phyloP scores from a whole-genome alignment of 805 yeast species.

The Kazachstania taianensis region DNA sequence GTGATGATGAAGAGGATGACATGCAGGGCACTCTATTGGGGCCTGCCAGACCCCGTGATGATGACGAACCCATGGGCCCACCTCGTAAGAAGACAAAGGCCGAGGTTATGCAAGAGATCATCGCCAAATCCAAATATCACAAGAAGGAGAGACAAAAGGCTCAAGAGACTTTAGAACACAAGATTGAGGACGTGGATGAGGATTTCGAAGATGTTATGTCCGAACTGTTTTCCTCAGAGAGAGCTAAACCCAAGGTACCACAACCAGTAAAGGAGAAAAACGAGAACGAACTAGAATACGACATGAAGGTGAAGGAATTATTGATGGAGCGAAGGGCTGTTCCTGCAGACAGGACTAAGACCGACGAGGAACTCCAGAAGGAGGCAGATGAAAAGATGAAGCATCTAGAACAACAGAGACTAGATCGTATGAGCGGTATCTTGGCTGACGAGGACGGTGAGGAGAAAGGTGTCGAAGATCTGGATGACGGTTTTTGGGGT shows the following conservation, averaged over 20 bases:
- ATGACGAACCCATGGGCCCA: slow-evolving; percentile 30
- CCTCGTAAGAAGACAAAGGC: slow-evolving; percentile 65
- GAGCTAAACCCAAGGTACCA: slow-evolving; percentile 14
- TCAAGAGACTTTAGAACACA: slow-evolving; percentile 48
- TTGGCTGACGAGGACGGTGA: slow-evolving; percentile 35
- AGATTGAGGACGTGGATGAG: slow-evolving; percentile 60
- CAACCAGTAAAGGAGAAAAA: slow-evolving; percentile 14
- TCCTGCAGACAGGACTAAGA: slow-evolving; percentile 74
- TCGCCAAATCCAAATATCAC: slow-evolving; percentile 70
- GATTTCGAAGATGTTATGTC: slow-evolving; percentile 61
- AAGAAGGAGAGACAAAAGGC: slow-evolving; percentile 65
- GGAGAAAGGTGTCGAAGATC: slow-evolving; percentile 55
- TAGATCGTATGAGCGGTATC: slow-evolving; percentile 65
- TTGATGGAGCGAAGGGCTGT: slow-evolving; percentile 65
- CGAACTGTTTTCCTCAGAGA: slow-evolving; percentile 30
- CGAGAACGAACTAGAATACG: slow-evolving; percentile 42
- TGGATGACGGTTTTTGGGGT: slow-evolving; percentile 62
- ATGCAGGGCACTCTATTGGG: neutral
- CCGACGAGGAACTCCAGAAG: slow-evolving; percentile 55
- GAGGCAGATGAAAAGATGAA: slow-evolving; percentile 54
- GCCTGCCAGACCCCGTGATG: slow-evolving; percentile 26
- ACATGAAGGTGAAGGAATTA: slow-evolving; percentile 54
- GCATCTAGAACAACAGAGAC: slow-evolving; percentile 56
- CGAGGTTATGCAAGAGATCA: slow-evolving; percentile 78
- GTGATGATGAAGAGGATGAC: slow-evolving; percentile 27